Base-by-base conservation (phyloP, 495 filamentous ascomycete genomes). In the Xylaria cubensis region DNA sequence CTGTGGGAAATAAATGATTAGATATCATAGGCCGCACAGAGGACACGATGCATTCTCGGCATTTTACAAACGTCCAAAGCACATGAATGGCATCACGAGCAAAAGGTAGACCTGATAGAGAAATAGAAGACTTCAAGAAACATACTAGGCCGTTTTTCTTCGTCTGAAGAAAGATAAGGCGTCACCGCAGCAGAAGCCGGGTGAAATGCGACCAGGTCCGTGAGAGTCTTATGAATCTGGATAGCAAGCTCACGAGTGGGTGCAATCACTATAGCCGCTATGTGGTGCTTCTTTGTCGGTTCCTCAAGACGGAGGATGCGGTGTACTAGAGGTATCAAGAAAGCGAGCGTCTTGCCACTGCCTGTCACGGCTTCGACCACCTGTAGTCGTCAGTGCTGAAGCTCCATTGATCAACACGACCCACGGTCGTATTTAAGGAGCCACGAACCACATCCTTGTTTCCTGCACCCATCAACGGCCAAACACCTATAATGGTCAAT, bases 321-420 rank as follows among this genome's bases (percentile, higher is more conserved):
- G 79, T 97, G 94, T 15, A 98, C 86, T 2, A 98, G 83, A 0
- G 96, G 96, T 34, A 99, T 92, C 59, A 99, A 81, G 76, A 96
- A 98, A 2, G 94, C 91, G 53, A 98, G 83, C 0, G 96, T 98
- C 82, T 99, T 99, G 56, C 96, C 96, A 77, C 92, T 96, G 9
- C 97, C 96, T 3, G 96, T 99, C 9, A 98, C 96, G 2, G 96
- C 97, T 87, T 86, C 65, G 19, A 62, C 55, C 19, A 64, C 69
- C 69, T 71, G 24, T 2, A 36, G 55, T 73, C 41, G 26, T 58
- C 15, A 50, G 46, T 9, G 42, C 61, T 53, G 24, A 61, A 26
- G n/a, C 21, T 32, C 19, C 39, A 42, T 41, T 29, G 24, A 65
- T 21, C 1, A 24, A 64, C 21, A 72, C 58, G 15, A 48, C 39